Conservation (phyloP, 306 rosid genomes). For the Prinsepia uniflora region DNA sequence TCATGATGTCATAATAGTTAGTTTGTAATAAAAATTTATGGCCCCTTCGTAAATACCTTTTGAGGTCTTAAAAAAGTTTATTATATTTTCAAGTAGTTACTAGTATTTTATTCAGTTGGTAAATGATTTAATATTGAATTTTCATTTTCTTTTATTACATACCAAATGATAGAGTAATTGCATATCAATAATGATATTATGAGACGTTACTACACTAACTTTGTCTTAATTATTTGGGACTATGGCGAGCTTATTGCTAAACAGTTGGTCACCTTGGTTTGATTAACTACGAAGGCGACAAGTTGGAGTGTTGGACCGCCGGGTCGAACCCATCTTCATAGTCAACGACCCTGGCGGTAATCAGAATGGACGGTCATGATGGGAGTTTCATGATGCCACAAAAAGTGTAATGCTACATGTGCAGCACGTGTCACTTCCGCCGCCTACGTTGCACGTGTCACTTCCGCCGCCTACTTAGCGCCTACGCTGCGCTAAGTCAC, state of each 20-base stretch:
- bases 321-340: background rate
- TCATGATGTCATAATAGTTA: no score
- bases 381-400: background rate
- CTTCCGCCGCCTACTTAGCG: no score
- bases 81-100: no score
- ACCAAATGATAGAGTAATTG: background rate
- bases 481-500: no score
- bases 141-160: background rate
- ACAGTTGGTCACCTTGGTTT: no score
- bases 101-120: no score
- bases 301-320: slow-evolving; percentile 3
- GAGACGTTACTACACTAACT: slow-evolving; percentile 1
- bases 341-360: background rate
- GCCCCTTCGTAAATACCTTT: no score
- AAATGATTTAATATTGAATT: background rate
- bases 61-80: no score
- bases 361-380: background rate
- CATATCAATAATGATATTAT: background rate
- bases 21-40: no score
- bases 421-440: slow-evolving; percentile 29
- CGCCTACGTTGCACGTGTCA: slow-evolving; percentile 19
- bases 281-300: background rate
- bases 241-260: background rate
- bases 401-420: slow-evolving; percentile 24
- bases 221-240: slow-evolving; percentile 3